Base-by-base conservation (phyloP, 306 rosid species). In the Vigna unguiculata region DNA sequence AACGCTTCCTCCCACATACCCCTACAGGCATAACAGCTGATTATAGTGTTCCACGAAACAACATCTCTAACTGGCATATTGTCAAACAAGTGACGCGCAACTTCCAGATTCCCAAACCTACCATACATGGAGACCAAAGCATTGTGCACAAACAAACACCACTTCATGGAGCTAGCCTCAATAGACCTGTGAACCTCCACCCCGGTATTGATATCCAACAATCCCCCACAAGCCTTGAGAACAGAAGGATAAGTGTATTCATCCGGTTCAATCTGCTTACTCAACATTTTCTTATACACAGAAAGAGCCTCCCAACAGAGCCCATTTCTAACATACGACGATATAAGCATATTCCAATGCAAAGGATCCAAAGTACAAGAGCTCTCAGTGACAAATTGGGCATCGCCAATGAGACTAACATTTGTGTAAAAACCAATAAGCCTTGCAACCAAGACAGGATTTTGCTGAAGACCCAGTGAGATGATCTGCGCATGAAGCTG, bases 41-140 rank as follows among this genome's bases (percentile, higher is more conserved):
- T 92, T 75, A 95, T 85, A 49, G 91, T 81, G 79, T 90, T 90
- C 95, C 96, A 92, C 49, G 97, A 89, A 80, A 95, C 90, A 55
- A 28, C 65, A 83, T 95, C 98, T 78, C 88, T 88, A 9, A 49
- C 69, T 0, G 87, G 86, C 97, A 92, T 95, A 71, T 58, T 71
- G 76, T 90, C 88, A 58, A 95, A 95, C 89, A 95, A 53, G 21
- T 63, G 66, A 13, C 85, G 96, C 8, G 97, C 97, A 78, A 84
- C 83, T 66, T 90, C 80, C 52, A 92, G 30, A 71, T 89, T 82
- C 87, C 96, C 97, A 66, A 90, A 87, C 77, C 59, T 89, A 38
- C 92, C 95, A 80, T 94, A 94, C 98, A 92, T 90, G 20, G 87
- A 83, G n/a, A 94, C 73, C 84, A 95, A 54, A 51, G 98, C 93